Evolutionary conservation across 2,329 filamentous ascomycete species (phyloP).

Genomic region (Cucurbitaria berberidis): DNA sequence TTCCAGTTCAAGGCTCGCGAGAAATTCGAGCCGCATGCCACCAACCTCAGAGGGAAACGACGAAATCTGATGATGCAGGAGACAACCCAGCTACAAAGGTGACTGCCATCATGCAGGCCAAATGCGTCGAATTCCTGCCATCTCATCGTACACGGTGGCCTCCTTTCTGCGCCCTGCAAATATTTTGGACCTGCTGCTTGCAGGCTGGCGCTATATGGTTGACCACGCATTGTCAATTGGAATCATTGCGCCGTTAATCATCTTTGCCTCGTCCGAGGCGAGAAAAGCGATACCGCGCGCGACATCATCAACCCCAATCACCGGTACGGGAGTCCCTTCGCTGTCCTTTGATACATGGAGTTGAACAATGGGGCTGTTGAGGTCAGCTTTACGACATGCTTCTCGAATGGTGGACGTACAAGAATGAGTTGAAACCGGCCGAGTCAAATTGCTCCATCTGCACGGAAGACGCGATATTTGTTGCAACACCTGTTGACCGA

Average conservation of each 20-base stretch:
- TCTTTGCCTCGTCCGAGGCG: conserved; percentile 33
- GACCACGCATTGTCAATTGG: conserved; percentile 40
- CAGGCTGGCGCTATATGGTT: conserved; percentile 20
- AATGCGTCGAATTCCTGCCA: too few relatives aligned
- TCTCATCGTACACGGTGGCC: too few relatives aligned
- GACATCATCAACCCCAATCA: conserved; percentile 30
- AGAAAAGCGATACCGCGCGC: conserved; percentile 34
- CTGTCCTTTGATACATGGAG: conserved; percentile 32
- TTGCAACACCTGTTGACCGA: conserved; percentile 9
- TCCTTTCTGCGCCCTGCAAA: too few relatives aligned
- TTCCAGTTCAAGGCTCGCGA: too few relatives aligned
- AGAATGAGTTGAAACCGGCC: conserved; percentile 26
- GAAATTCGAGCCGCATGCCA: too few relatives aligned
- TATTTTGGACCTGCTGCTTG: neutral
- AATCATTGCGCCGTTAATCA: conserved; percentile 33
- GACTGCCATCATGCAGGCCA: too few relatives aligned
- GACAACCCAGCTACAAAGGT: too few relatives aligned
- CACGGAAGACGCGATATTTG: conserved; percentile 31
- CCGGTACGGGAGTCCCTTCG: conserved; percentile 26
- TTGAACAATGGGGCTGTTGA: conserved; percentile 23
- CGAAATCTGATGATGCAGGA: too few relatives aligned
- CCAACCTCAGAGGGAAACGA: too few relatives aligned
- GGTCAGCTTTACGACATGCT: conserved; percentile 6
- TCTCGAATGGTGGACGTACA: conserved; percentile 11
- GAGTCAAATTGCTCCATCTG: conserved; percentile 31